These are phyloP conservation scores for Saturnispora besseyi DNA, from an alignment of 805 yeast species.

Conservation along the genomic window DNA sequence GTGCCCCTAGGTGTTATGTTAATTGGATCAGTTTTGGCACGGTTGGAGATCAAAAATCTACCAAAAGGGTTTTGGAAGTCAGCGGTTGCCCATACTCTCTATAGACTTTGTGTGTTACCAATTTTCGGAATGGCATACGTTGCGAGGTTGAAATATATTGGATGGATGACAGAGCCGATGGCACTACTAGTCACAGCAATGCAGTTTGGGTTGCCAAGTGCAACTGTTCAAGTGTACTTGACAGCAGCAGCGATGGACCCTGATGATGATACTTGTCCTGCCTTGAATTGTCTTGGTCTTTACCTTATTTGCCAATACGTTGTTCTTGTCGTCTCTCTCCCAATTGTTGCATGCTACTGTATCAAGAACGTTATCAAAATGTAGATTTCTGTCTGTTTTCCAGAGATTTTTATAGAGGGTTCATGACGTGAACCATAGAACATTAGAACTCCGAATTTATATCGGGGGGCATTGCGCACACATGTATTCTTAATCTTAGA, in stretches of 20 bases:
- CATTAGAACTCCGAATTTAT: not conserved
- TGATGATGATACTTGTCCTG: constrained; percentile 32
- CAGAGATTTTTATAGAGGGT: not conserved
- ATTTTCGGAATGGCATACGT: constrained; percentile 45
- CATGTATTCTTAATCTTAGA: not conserved
- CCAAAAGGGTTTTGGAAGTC: constrained; percentile 52
- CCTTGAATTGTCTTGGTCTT: constrained; percentile 49
- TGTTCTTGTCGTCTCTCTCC: constrained; percentile 37
- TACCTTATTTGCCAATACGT: constrained; percentile 42
- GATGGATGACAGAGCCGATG: constrained; percentile 39
- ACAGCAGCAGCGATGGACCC: constrained; percentile 51
- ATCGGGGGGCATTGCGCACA: not conserved
- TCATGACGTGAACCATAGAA: not conserved
- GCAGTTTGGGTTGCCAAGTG: constrained; percentile 46
- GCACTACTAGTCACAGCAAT: constrained; percentile 36
- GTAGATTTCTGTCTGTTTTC: constrained; percentile 1
- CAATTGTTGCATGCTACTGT: constrained; percentile 41
- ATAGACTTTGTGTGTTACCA: constrained; percentile 39
- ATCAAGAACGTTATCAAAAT: constrained; percentile 24
- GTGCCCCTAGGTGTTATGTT: constrained; percentile 48
- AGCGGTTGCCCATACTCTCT: constrained; percentile 34
- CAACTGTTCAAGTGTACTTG: constrained; percentile 50
- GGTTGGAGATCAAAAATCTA: constrained; percentile 37
- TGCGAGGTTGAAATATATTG: constrained; percentile 35
- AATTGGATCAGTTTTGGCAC: constrained; percentile 45